Conservation (phyloP, 495 filamentous ascomycete species). For the Rhizodiscina lignyota region DNA sequence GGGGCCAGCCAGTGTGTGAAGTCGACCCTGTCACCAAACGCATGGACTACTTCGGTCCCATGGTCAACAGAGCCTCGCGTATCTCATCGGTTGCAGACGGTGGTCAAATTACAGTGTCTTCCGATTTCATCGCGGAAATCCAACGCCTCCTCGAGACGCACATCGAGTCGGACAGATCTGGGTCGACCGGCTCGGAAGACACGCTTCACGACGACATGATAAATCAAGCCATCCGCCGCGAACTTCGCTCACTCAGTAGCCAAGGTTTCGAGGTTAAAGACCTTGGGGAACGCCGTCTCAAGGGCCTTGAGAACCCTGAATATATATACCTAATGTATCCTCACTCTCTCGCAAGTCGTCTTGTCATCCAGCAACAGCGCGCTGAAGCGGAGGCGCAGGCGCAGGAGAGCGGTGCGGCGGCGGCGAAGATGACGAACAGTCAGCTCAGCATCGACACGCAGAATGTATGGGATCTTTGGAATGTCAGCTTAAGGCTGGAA, state of each 20-base stretch:
- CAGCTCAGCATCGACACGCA: conserved; percentile 51
- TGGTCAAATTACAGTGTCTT: conserved; percentile 89
- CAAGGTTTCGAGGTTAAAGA: conserved; percentile 96
- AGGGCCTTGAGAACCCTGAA: conserved; percentile 95
- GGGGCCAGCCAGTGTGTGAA: conserved; percentile 85
- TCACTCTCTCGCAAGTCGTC: conserved; percentile 68
- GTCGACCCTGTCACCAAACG: conserved; percentile 88
- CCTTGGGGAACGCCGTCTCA: conserved; percentile 82
- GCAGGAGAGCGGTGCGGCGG: conserved; percentile 14
- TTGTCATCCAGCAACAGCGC: conserved; percentile 40
- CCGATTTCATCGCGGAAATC: conserved; percentile 92
- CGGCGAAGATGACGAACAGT: conserved; percentile 17
- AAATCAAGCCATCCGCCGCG: conserved; percentile 60
- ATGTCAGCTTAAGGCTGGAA: conserved; percentile 73
- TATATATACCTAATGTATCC: conserved; percentile 89
- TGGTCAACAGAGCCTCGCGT: conserved; percentile 93
- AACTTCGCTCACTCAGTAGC: conserved; percentile 71
- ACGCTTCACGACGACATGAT: conserved; percentile 51
- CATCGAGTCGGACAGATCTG: conserved; percentile 54
- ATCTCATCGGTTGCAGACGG: conserved; percentile 92
- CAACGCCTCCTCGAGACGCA: conserved; percentile 79
- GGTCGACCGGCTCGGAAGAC: conserved; percentile 51
- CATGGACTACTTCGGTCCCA: conserved; percentile 99
- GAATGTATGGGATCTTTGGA: conserved; percentile 79
- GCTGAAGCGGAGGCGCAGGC: conserved; percentile 28